Base-by-base conservation (phyloP, 331 rosid genomes). In the Quercus tomentella region DNA sequence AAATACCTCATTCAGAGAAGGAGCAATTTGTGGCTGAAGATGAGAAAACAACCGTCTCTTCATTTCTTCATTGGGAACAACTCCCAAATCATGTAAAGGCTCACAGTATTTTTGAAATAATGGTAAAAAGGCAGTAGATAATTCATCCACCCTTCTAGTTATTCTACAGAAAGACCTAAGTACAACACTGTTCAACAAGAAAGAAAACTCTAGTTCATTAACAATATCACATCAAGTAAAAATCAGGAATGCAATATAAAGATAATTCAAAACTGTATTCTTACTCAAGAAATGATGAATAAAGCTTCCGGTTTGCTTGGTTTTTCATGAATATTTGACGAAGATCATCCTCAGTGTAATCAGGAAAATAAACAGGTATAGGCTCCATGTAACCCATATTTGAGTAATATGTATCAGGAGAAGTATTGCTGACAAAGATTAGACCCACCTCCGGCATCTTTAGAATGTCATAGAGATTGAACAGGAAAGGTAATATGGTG, bases 371-470 rank as follows among this genome's bases (percentile, higher is more conserved):
- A 43, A 93, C 9, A 35, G 98, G 94, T 72, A 88, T 62, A 68
- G 97, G 98, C 75, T 93, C 97, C 35, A 87, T 75, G 84, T 84
- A 93, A 33, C 96, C 94, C 98, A 91, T 88, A 80, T 79, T 91
- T 66, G 92, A 76, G 85, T 91, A 90, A 85, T 82, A 93, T 60
- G 96, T 89, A 85, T 93, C 99, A 1, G 91, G 96, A 5, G 99
- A 95, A 66, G 93, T 82, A 69, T 71, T 85, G 88, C 99, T 93
- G 77, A 91, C 85, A 77, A 95, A 95, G 90, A 95, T 85, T 74
- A 95, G 41, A 75, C 98, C 92, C 52, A 95, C 87, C 82, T 90
- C 91, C 1, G 89, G 95, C 89, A 90, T 84, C 80, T 91, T 95
- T 71, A 95, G 86, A 77, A 90, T 58, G 70, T 91, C 94, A 78